phyloP scores from a whole-genome alignment of 2,329 filamentous ascomycete genomes.

The Pleomassaria siparia region DNA sequence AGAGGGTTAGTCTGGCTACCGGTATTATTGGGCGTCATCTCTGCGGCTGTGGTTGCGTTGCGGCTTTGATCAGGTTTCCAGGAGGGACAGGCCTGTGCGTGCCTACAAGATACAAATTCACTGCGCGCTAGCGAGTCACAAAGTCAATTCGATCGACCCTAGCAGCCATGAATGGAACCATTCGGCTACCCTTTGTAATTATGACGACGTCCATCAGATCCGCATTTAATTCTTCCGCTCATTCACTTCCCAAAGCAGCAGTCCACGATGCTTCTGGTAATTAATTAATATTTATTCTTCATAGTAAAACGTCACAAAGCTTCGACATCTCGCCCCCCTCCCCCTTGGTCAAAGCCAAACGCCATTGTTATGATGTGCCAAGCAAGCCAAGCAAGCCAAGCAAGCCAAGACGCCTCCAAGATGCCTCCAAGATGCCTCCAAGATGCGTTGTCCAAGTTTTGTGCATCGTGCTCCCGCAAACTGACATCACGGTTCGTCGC shows the following conservation, averaged over 20 bases:
- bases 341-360: slow-evolving; percentile 2
- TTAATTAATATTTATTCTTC: too few species aligned
- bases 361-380: slow-evolving; percentile 1
- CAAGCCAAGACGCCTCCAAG: too few species aligned
- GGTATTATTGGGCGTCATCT: slow-evolving; percentile 3
- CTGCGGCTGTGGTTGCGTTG: neutral
- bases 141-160: neutral
- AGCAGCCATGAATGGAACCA: neutral
- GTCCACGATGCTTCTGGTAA: too few species aligned
- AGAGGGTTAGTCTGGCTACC: neutral
- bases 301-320: slow-evolving; percentile 6
- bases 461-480: neutral
- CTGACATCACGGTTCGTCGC: slow-evolving; percentile 1
- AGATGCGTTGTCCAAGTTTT: slow-evolving; percentile 1
- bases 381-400: neutral
- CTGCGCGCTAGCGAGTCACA: neutral
- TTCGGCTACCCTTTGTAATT: neutral
- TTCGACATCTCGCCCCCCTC: slow-evolving; percentile 2
- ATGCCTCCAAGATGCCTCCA: too few species aligned
- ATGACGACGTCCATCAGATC: neutral
- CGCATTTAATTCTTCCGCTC: neutral
- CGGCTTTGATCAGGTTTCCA: neutral
- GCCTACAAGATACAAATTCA: neutral
- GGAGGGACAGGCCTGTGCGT: neutral
- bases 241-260: neutral